Percentiles rank a stretch among this genome's conserved stretches.
These are phyloP conservation scores for Tolypocladium amazonense DNA, from an alignment of 2,329 filamentous ascomycete species.

Conservation along the genomic window DNA sequence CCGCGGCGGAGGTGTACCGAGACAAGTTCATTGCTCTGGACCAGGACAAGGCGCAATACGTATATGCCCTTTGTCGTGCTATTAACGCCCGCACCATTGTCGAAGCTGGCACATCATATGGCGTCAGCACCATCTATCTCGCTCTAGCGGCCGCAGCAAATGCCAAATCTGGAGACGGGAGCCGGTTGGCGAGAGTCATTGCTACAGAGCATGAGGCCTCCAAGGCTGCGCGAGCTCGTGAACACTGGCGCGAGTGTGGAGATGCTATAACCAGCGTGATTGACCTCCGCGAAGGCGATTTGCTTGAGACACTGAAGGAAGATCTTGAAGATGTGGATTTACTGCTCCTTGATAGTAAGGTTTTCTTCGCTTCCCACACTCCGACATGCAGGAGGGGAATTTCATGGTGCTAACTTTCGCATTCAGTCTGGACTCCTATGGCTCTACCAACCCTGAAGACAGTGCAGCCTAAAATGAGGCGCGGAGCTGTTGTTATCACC, in stretches of 20 bases:
- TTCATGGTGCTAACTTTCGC: not conserved
- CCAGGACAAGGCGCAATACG: slow-evolving; percentile 44
- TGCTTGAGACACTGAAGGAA: slow-evolving; percentile 39
- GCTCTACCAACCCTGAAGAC: slow-evolving; percentile 41
- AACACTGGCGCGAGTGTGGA: slow-evolving; percentile 43
- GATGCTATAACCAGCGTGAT: slow-evolving; percentile 38
- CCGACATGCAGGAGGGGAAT: not conserved
- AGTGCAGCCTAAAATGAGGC: slow-evolving; percentile 32
- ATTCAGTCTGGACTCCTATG: slow-evolving; percentile 43
- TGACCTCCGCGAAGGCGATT: slow-evolving; percentile 46
- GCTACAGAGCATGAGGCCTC: slow-evolving; percentile 47
- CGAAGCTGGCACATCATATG: slow-evolving; percentile 52
- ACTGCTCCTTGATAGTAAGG: slow-evolving; percentile 53
- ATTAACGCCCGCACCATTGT: slow-evolving; percentile 42
- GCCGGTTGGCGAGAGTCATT: slow-evolving; percentile 30
- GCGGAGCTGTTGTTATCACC: slow-evolving; percentile 35
- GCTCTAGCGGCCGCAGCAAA: slow-evolving; percentile 46
- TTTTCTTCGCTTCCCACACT: slow-evolving; percentile 1
- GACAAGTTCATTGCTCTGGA: slow-evolving; percentile 53
- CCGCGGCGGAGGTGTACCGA: slow-evolving; percentile 26
- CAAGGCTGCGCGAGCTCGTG: slow-evolving; percentile 41
- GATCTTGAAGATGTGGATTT: slow-evolving; percentile 38
- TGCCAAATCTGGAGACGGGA: slow-evolving; percentile 19
- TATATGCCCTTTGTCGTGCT: slow-evolving; percentile 42
- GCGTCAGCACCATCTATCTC: slow-evolving; percentile 53